Conservation (phyloP, 306 rosid species). For the Mimosa bimucronata region DNA sequence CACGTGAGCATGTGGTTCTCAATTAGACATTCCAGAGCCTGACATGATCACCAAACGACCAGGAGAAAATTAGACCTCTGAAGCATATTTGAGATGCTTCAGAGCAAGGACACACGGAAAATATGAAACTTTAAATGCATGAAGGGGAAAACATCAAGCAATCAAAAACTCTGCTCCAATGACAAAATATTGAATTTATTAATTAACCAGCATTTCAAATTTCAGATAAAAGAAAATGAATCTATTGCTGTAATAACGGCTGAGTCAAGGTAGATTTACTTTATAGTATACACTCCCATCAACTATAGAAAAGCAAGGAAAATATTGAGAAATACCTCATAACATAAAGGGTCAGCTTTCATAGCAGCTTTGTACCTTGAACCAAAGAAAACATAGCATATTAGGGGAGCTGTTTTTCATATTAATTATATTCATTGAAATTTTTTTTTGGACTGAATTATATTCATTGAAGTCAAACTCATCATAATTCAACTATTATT, state of each 20-base stretch:
- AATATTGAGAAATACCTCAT: conserved; percentile 71
- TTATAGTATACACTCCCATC: conserved; percentile 2
- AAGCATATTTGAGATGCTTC: conserved; percentile 8
- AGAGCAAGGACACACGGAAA: conserved; percentile 4
- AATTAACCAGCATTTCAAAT: conserved; percentile 12
- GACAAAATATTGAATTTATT: conserved; percentile 16
- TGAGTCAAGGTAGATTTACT: conserved; percentile 7
- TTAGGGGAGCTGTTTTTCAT: conserved; percentile 33
- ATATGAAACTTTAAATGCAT: not conserved
- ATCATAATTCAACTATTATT: conserved; percentile 24
- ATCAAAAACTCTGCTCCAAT: conserved; percentile 5
- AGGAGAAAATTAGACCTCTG: conserved; percentile 31
- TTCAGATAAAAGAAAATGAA: conserved; percentile 24
- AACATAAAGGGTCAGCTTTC: conserved; percentile 94
- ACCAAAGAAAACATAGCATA: conserved; percentile 34
- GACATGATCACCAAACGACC: conserved; percentile 39
- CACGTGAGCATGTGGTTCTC: conserved; percentile 96
- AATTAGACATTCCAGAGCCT: conserved; percentile 97
- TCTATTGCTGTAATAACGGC: not conserved
- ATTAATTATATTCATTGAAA: too few species aligned
- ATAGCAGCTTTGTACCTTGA: conserved; percentile 95
- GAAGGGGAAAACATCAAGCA: conserved; percentile 13
- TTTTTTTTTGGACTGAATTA: too few species aligned
- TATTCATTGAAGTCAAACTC: conserved; percentile 20
- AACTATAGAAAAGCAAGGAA: conserved; percentile 25